Percentiles rank a stretch among this genome's conserved stretches.
phyloP scores from a whole-genome alignment of 257 asterid species.

The Coffea eugenioides region DNA sequence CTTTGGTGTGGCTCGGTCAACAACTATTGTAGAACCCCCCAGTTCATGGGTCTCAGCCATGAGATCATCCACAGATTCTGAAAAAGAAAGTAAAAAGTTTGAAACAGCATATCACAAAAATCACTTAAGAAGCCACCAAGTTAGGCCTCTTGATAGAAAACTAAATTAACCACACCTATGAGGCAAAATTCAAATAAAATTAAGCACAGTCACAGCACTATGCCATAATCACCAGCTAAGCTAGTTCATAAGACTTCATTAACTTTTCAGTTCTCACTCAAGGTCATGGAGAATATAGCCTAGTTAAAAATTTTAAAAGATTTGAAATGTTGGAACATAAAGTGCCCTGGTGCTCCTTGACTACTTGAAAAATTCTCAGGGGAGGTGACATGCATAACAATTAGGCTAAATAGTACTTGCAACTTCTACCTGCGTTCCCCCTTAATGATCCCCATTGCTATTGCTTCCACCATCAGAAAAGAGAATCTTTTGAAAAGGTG shows the following conservation, averaged over 20 bases:
- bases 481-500: too few species aligned
- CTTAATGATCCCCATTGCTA: too few species aligned
- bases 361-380: too few species aligned
- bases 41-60: slow-evolving; percentile 87
- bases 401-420: too few species aligned
- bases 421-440: too few species aligned
- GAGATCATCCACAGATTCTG: slow-evolving; percentile 97
- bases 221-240: background rate
- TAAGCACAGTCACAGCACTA: background rate
- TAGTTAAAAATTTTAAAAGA: too few species aligned
- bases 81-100: slow-evolving; percentile 13
- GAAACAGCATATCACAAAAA: background rate
- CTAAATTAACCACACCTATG: background rate
- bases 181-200: background rate
- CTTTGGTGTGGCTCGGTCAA: slow-evolving; percentile 99
- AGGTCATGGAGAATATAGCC: too few species aligned
- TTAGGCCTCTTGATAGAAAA: background rate
- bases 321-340: too few species aligned
- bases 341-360: too few species aligned
- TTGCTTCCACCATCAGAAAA: too few species aligned
- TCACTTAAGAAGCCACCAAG: background rate
- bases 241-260: background rate
- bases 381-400: too few species aligned
- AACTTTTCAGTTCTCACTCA: too few species aligned
- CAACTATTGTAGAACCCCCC: slow-evolving; percentile 93